Evolutionary conservation across 2,329 filamentous ascomycete species (phyloP), one percentile per base, ranked within the genome.

Genomic region (Acephala macrosclerotiorum): DNA sequence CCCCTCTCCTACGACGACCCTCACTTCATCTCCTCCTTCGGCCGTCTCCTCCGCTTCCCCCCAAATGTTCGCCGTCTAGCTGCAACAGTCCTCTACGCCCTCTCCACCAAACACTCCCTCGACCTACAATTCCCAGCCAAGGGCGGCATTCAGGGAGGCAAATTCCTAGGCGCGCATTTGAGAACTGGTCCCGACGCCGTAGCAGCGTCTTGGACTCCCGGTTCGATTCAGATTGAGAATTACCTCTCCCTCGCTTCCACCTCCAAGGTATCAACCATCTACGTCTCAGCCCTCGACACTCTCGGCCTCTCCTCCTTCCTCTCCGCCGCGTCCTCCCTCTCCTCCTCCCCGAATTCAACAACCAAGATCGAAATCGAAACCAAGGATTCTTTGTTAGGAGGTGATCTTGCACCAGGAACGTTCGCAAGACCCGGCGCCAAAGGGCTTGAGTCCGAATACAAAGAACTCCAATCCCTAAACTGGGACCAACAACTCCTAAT

Each of bases 401-500:
- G 29, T 4, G 29, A 33, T 4, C 9, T 33, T 4, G 29, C 29
- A 9, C 29, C 29, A 5, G 29, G 29, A 9, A 33, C 29, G 29
- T 33, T 33, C 9, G 29, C 9, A 4, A 4, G 29, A 5, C 29
- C 29, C 29, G 29, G 29, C 29, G 29, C 29, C 4, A 33, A 33
- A 9, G 29, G 29, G 9, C 9, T 5, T 33, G 29, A 33, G 29
- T 4, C 4, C 4, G 29, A 33, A 9, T 33, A 9, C 4, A 33
- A 33, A 9, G 29, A 33, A 9, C 9, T 33, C n/a, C n/a, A n/a
- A n/a, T n/a, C 60, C 11, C 70, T 84, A 49, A 78, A 73, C 5
- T 82, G 79, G 78, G 81, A 83, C 69, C 82, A 84, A 74, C 78
- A 79, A 47, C 78, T 77, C 0, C 72, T 84, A 20, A 77, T 84